Conservation (phyloP, 225 moss, liverwort and hornwort species). For the Sphagnum contortum region DNA sequence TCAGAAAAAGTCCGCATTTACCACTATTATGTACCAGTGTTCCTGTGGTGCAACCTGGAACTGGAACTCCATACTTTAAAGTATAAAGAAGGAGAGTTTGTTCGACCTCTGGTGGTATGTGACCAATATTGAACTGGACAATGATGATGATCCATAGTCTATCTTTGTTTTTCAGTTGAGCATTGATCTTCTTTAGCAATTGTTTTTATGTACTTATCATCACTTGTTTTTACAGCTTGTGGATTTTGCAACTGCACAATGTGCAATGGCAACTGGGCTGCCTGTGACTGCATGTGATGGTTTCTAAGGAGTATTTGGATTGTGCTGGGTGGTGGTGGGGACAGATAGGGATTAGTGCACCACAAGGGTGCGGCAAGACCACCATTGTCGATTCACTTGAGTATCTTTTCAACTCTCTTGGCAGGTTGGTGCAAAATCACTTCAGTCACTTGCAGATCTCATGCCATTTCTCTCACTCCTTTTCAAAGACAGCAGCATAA, state of each 20-base stretch:
- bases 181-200: not conserved
- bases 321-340: not conserved
- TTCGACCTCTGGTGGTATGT: constrained; percentile 39
- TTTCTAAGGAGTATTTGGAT: not conserved
- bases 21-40: constrained; percentile 50
- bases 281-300: not conserved
- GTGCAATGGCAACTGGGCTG: not conserved
- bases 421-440: constrained; percentile 27
- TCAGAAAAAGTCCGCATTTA: constrained; percentile 41
- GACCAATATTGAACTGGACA: not conserved
- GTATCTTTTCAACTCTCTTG: constrained; percentile 61
- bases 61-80: constrained; percentile 29
- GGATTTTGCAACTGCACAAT: not conserved
- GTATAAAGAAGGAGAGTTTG: constrained; percentile 24
- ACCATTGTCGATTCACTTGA: constrained; percentile 81
- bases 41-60: constrained; percentile 41
- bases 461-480: too few relatives aligned
- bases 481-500: too few relatives aligned
- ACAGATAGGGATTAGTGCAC: constrained; percentile 90
- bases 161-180: not conserved
- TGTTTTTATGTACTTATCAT: not conserved
- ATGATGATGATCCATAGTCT: too few relatives aligned
- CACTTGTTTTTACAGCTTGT: not conserved
- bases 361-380: constrained; percentile 92
- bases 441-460: too few relatives aligned